Base-by-base conservation (phyloP, 768 basidiomycete genomes). In the Termitomyces sp. region DNA sequence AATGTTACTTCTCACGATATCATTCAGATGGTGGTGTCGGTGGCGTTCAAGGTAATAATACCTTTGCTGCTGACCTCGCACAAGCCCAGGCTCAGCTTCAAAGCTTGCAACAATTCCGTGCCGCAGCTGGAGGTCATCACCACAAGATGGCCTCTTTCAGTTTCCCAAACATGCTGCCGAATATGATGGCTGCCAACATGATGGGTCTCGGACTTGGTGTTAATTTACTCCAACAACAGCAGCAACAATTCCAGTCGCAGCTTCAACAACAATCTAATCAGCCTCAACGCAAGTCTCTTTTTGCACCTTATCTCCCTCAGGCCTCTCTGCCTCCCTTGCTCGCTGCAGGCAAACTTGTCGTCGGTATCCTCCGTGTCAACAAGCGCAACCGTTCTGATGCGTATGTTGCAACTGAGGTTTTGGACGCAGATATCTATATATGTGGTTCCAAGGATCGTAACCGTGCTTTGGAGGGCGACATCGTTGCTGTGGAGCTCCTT, bases 401-500 rank as follows among this genome's bases (percentile, higher is more conserved):
- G 8, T 99, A 98, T 70, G 95, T 99, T 55, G 90, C 97, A 14
- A 98, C 96, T 11, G 97, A 98, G 69, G 95, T 98, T 33, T 75
- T 99, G 51, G 97, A 99, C 68, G 95, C 96, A 56, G 97, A 99
- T 66, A 98, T 99, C 69, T 99, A 98, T 66, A 98, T 98, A 59
- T 97, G 95, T 66, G 96, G 97, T 44, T 98, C 95, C 35, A 98
- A 98, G 70, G 97, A 99, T 72, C 90, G 97, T 62, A 99, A 99
- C 69, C 88, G 97, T 62, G 97, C 97, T 41, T 80, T 99, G 38
- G 97, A 99, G 71, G 97, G 97, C 26, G 97, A 99, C 68, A 96
- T 98, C 56, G 94, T 99, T 57, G 97, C 96, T 22, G 92, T 99
- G 24, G 97, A 99, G 72, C 82, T 99, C 46, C 81, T 99, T 55